Evolutionary conservation across 2,329 filamentous ascomycete species (phyloP).

Genomic region (Beauveria caledonica): DNA sequence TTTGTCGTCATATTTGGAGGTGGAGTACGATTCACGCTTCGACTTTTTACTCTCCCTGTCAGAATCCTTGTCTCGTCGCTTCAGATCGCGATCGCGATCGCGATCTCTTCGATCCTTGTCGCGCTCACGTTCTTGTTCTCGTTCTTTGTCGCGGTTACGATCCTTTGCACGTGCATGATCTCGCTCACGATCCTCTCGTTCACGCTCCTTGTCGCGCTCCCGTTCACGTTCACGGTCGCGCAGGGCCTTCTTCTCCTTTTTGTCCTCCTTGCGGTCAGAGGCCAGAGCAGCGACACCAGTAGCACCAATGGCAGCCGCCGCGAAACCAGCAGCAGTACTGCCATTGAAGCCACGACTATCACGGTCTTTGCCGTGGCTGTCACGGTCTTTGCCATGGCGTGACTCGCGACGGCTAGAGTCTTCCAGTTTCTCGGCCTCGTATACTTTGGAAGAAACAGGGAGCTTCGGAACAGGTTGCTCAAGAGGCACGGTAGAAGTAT

Average conservation of each 20-base stretch:
- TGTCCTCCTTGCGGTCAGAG: conserved; percentile 19
- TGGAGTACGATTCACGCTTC: conserved; percentile 22
- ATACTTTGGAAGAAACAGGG: conserved; percentile 62
- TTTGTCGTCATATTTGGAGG: conserved; percentile 20
- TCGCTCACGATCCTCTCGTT: conserved; percentile 5
- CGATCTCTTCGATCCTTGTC: conserved; percentile 21
- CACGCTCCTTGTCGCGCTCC: conserved; percentile 13
- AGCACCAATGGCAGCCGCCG: conserved; percentile 42
- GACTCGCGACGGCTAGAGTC: conserved; percentile 28
- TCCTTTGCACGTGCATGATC: conserved; percentile 17
- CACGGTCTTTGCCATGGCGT: conserved; percentile 15
- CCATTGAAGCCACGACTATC: conserved; percentile 24
- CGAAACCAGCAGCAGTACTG: conserved; percentile 37
- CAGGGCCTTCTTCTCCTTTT: conserved; percentile 15
- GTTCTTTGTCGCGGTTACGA: conserved; percentile 14
- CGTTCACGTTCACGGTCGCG: conserved; percentile 15
- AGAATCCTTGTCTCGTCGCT: conserved; percentile 10
- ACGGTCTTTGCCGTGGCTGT: background rate
- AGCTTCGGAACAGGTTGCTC: conserved; percentile 76
- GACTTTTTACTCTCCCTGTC: conserved; percentile 20
- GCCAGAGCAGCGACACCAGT: conserved; percentile 30
- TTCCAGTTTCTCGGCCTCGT: conserved; percentile 41
- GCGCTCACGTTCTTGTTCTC: conserved; percentile 17
- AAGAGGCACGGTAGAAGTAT: conserved; percentile 58
- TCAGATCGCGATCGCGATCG: conserved; percentile 24